phyloP scores from a whole-genome alignment of 2,329 filamentous ascomycete species.

The Aureobasidium sp. region DNA sequence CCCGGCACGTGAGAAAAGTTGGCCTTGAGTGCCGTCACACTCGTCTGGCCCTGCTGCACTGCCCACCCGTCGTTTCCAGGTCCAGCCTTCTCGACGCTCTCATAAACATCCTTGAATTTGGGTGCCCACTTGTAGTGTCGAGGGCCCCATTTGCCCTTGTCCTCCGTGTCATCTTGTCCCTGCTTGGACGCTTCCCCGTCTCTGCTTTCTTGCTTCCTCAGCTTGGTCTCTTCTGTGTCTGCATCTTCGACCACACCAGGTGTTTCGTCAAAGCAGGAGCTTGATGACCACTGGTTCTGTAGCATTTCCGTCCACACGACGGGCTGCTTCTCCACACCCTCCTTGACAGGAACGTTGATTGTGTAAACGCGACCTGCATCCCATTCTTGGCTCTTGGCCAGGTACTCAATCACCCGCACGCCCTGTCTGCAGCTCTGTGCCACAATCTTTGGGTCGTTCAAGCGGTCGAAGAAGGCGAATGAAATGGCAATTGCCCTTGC shows the following conservation, averaged over 20 bases:
- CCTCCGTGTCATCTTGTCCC: slow-evolving; percentile 27
- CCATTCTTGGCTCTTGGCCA: slow-evolving; percentile 65
- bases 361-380: slow-evolving; percentile 69
- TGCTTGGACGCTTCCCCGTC: slow-evolving; percentile 33
- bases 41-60: slow-evolving; percentile 79
- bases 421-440: slow-evolving; percentile 66
- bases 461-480: slow-evolving; percentile 81
- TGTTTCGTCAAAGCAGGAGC: slow-evolving; percentile 78
- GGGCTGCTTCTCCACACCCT: slow-evolving; percentile 53
- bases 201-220: slow-evolving; percentile 57
- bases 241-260: slow-evolving; percentile 56
- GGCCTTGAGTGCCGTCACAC: slow-evolving; percentile 82
- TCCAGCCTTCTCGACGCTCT: slow-evolving; percentile 70
- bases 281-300: slow-evolving; percentile 83
- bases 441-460: slow-evolving; percentile 78
- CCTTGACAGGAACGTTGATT: slow-evolving; percentile 77
- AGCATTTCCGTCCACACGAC: slow-evolving; percentile 79
- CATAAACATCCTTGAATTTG: slow-evolving; percentile 76
- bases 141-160: slow-evolving; percentile 55
- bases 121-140: slow-evolving; percentile 96
- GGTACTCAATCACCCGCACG: slow-evolving; percentile 69
- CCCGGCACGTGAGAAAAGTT: slow-evolving; percentile 79
- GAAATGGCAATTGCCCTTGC: slow-evolving; percentile 67
- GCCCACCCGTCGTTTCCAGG: slow-evolving; percentile 91
- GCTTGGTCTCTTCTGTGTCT: slow-evolving; percentile 59